Evolutionary conservation across 2,329 filamentous ascomycete genomes (phyloP), one percentile per base, ranked within the genome.

Genomic region (Teratosphaeriaceae sp.): DNA sequence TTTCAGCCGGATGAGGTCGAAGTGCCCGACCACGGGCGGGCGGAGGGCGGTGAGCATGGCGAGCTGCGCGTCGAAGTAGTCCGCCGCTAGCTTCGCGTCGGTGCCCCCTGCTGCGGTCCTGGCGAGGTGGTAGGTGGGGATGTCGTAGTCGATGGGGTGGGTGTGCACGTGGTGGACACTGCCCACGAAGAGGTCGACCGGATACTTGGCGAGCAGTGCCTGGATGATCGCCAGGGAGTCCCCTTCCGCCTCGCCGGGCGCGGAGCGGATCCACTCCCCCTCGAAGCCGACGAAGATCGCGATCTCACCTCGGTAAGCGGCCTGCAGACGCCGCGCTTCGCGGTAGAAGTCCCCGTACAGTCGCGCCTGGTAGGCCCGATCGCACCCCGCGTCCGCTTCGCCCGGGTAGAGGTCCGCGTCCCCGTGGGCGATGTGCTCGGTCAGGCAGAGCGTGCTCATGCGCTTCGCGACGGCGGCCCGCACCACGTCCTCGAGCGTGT

Each of bases 341-440:
- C 65, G 48, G 52, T 90, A 77, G 68, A 88, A 98, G 34, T 79
- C 76, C 23, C 79, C 73, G 65, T 87, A 87, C 1, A 78, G 71
- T 47, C 45, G 54, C 21, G 46, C 64, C 27, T 82, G 68, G 23
- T 69, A 68, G 20, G 63, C 65, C 35, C 71, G 54, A 3, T 73
- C 70, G 40, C 60, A 54, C 6, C 19, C 20, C 4, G 40, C 29
- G 21, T 54, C 38, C 13, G 44, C 42, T 72, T 98, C 92, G 71
- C 94, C 90, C 0, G 92, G 92, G 62, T 98, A 98, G 41, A 94
- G 75, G 66, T 98, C 90, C 44, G 76, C 70, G 38, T 79, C 69
- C 36, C 80, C 78, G 24, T 90, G 84, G 6, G 90, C 88, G 80
- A 98, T 97, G 66, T 98, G 92, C 67, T 98, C 92, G 1, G 89